Base-by-base conservation (phyloP, 495 filamentous ascomycete genomes). In the Xylaria palmicola region DNA sequence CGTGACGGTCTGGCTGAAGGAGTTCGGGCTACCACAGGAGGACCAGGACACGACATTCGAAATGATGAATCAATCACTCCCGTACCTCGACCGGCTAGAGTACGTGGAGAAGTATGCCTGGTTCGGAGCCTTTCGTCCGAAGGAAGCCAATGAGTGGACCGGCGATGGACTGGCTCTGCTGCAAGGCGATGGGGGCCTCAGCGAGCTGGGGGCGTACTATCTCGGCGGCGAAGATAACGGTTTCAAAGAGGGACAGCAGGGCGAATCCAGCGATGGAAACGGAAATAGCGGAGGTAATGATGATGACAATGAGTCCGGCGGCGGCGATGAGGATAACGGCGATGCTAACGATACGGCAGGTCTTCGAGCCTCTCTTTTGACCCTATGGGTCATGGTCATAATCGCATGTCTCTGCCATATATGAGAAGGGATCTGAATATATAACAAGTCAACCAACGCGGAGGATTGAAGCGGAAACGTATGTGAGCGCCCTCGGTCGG, bases 141-240 rank as follows among this genome's bases (percentile, higher is more conserved):
- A 77, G 37, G 78, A 77, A 32, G 80, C 75, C 15, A 87, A 87
- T 56, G 77, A 32, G 34, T 63, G 54, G 45, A 58, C 88, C 6
- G 84, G 84, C 1, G 76, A 81, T 4, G 81, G 83, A 45, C 72
- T 71, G 5, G 80, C 84, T 7, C 79, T 86, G 74, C 65, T 86
- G 51, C 75, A 76, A 30, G 66, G 75, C 19, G 65, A 81, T 10
- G 84, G 84, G 7, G 49, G 76, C 41, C 66, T 86, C 58, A 85
- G 83, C 34, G 75, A 85, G 70, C 81, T 86, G 45, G 84, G 84
- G 10, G 69, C 67, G 43, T 85, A 81, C 81, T 86, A 86, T 68
- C 61, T 86, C 4, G 83, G 83, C 1, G 70, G 75, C 17, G 63
- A 65, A 24, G 77, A 69, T 4, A 79, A 80, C 30, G 77, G 76